A percentile compares a stretch with the other conserved stretches of the same genome.
These are phyloP conservation scores for Pseudotsuga menziesii DNA, from an alignment of 75 land plant species.

Conservation along the genomic window DNA sequence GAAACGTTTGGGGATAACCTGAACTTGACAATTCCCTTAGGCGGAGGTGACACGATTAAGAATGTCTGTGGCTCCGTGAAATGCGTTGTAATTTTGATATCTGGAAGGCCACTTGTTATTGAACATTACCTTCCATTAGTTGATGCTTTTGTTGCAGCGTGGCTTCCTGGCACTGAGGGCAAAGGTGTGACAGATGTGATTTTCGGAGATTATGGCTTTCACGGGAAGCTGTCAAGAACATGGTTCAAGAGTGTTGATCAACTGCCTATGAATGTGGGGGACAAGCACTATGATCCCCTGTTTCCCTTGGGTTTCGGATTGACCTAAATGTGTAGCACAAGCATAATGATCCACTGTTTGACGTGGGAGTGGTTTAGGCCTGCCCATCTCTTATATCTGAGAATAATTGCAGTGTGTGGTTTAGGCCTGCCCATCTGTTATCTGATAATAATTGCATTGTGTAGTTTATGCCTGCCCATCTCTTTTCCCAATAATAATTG, in stretches of 20 bases:
- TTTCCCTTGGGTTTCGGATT: slow-evolving; percentile 57
- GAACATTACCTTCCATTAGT: slow-evolving; percentile 44
- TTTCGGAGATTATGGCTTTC: slow-evolving; percentile 40
- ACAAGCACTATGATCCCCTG: slow-evolving; percentile 41
- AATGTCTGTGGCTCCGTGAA: slow-evolving; percentile 50
- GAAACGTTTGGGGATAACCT: slow-evolving; percentile 57
- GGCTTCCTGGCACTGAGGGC: slow-evolving; percentile 85
- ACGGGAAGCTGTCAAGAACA: slow-evolving; percentile 52
- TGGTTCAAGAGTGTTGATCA: slow-evolving; percentile 47
- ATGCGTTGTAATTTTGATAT: slow-evolving; percentile 67
- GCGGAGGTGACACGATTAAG: slow-evolving; percentile 40
- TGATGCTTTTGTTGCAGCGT: slow-evolving; percentile 79
- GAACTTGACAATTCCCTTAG: slow-evolving; percentile 56
- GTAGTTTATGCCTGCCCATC: too few species aligned
- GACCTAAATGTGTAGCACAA: neutral
- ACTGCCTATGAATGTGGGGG: slow-evolving; percentile 51
- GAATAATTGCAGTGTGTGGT: too few species aligned
- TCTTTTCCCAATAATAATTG: too few species aligned
- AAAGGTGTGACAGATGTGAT: slow-evolving; percentile 59
- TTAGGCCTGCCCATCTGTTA: too few species aligned
- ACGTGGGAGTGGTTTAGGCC: too few species aligned
- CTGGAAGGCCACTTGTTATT: slow-evolving; percentile 76
- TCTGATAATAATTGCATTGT: too few species aligned
- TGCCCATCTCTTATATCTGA: too few species aligned
- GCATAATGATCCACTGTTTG: too few species aligned